A percentile compares a stretch with the other conserved stretches of the same genome.
These are phyloP conservation scores for Alternaria ventricosa DNA, from an alignment of 2,329 filamentous ascomycete genomes.

Conservation along the genomic window DNA sequence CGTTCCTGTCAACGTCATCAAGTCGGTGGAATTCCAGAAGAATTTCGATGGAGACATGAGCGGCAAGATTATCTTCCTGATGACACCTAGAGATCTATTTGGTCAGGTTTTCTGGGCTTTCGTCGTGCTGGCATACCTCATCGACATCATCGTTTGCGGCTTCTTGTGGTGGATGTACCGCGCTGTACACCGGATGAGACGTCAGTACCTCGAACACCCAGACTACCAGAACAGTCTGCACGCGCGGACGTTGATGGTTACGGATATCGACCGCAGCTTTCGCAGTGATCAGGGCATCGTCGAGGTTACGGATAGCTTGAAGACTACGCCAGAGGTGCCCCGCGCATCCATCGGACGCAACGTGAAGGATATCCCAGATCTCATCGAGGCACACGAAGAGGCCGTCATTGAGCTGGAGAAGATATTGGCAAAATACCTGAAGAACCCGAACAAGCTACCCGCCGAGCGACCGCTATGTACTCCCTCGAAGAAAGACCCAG, in stretches of 20 bases:
- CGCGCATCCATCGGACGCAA: slow-evolving; percentile 86
- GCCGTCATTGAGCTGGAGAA: slow-evolving; percentile 82
- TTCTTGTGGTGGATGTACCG: slow-evolving; percentile 93
- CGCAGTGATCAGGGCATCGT: slow-evolving; percentile 87
- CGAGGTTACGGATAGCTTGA: slow-evolving; percentile 79
- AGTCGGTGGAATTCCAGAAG: slow-evolving; percentile 19
- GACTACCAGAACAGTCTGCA: slow-evolving; percentile 91
- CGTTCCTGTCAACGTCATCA: slow-evolving; percentile 76
- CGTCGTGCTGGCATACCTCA: slow-evolving; percentile 66
- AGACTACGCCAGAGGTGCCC: slow-evolving; percentile 78
- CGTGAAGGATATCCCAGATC: slow-evolving; percentile 83
- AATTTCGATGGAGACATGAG: slow-evolving; percentile 9
- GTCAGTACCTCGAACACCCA: slow-evolving; percentile 80
- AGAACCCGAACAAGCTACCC: slow-evolving; percentile 82
- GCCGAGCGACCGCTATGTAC: slow-evolving; percentile 77
- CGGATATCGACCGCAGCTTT: slow-evolving; percentile 79
- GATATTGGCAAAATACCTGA: slow-evolving; percentile 87
- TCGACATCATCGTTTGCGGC: slow-evolving; percentile 75
- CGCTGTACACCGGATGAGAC: slow-evolving; percentile 72
- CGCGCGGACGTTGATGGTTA: slow-evolving; percentile 72
- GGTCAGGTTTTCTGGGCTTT: slow-evolving; percentile 64
- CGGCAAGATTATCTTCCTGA: slow-evolving; percentile 29
- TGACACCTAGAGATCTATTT: slow-evolving; percentile 56
- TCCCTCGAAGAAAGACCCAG: slow-evolving; percentile 76
- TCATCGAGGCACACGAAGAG: slow-evolving; percentile 84